Percentiles rank a stretch among this genome's conserved stretches.
Conservation (phyloP, 2,329 filamentous ascomycete genomes). For the Colletotrichum australisinense region DNA sequence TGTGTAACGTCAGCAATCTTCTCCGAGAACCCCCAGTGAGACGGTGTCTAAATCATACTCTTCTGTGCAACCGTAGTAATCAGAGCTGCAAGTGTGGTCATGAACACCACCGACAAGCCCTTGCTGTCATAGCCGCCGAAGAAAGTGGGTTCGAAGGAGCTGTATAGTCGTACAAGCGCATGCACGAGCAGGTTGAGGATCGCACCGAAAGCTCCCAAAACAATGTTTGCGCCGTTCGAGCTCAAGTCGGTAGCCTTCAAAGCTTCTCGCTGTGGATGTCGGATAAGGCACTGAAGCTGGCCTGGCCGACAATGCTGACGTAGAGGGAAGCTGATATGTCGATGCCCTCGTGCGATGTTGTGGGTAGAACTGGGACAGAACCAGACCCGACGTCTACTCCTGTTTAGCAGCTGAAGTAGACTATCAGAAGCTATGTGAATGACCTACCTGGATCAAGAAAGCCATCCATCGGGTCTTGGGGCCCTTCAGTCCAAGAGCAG, state of each 20-base stretch:
- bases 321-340: constrained; percentile 44
- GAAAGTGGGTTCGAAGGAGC: constrained; percentile 41
- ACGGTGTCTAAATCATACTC: constrained; percentile 35
- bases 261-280: constrained; percentile 47
- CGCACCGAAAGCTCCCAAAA: constrained; percentile 43
- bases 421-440: no score
- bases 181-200: constrained; percentile 44
- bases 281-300: constrained; percentile 42
- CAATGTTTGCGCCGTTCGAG: constrained; percentile 44
- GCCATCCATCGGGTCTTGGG: constrained; percentile 45
- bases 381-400: constrained; percentile 41
- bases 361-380: constrained; percentile 44
- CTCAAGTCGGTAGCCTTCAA: constrained; percentile 43
- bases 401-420: not conserved
- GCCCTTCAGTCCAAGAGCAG: constrained; percentile 38
- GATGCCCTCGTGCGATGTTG: constrained; percentile 37
- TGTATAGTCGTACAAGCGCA: constrained; percentile 37
- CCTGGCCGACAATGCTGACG: constrained; percentile 43
- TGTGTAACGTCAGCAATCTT: constrained; percentile 15
- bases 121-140: constrained; percentile 38
- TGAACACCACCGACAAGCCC: constrained; percentile 43
- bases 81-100: constrained; percentile 44
- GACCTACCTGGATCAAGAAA: constrained; percentile 41
- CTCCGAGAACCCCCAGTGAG: not conserved
- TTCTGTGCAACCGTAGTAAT: constrained; percentile 45